A percentile compares a stretch with the other conserved stretches of the same genome.
Evolutionary conservation across 495 filamentous ascomycete genomes (phyloP).

Genomic region (Hypomontagnella submonticulosa): DNA sequence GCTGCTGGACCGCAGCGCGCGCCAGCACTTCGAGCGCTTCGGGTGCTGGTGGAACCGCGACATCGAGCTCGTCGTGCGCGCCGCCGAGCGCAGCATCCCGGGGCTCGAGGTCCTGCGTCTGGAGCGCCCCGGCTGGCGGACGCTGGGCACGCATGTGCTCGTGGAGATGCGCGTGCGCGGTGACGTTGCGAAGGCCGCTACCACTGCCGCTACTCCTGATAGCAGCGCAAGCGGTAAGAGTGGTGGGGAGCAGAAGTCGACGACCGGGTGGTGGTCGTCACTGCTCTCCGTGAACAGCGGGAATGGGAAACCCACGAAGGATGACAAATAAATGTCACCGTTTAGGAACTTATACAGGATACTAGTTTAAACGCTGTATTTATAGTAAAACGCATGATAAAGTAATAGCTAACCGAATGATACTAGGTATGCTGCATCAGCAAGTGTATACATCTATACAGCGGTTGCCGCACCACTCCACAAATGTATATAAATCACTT

Average conservation of each 20-base stretch:
- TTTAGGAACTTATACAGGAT: neutral
- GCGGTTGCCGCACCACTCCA: too few relatives aligned
- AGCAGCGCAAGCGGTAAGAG: conserved; percentile 1
- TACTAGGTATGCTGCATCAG: neutral
- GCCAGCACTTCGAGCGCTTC: conserved; percentile 80
- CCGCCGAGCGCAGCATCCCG: conserved; percentile 65
- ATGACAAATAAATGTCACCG: neutral
- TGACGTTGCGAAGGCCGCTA: neutral
- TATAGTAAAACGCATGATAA: neutral
- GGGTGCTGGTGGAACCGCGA: conserved; percentile 99
- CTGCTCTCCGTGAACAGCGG: conserved; percentile 21
- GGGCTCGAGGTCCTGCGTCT: conserved; percentile 81
- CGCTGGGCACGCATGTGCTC: conserved; percentile 73
- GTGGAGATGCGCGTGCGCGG: conserved; percentile 56
- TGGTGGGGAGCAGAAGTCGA: conserved; percentile 18
- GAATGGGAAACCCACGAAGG: conserved; percentile 28
- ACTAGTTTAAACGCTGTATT: neutral
- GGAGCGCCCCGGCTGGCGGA: conserved; percentile 68
- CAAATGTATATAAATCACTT: neutral
- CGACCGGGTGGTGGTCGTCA: conserved; percentile 27
- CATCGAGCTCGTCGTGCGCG: conserved; percentile 76
- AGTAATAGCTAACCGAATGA: neutral
- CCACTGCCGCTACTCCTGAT: neutral
- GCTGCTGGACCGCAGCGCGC: conserved; percentile 79
- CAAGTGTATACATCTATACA: too few relatives aligned